Conservation (phyloP, 108 stramenopile species). For the Skeletonema menzelii region DNA sequence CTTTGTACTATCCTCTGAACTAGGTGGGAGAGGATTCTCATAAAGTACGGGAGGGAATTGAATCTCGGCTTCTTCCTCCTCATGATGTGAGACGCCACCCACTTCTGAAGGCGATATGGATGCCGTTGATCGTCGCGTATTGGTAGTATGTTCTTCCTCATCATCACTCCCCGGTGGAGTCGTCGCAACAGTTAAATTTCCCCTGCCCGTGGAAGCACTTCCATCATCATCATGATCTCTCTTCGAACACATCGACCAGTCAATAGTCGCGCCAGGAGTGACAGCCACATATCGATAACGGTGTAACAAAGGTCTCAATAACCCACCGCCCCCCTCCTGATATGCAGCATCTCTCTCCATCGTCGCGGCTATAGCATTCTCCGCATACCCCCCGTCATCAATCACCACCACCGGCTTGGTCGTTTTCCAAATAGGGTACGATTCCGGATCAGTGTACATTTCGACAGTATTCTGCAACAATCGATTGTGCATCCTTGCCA, state of each 20-base stretch:
- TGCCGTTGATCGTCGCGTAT: background rate
- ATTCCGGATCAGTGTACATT: conserved; percentile 84
- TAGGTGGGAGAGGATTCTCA: conserved; percentile 20
- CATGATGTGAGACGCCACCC: conserved; percentile 8
- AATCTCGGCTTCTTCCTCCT: conserved; percentile 16
- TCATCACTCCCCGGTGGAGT: conserved; percentile 40
- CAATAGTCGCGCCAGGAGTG: conserved; percentile 71
- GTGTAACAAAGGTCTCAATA: conserved; percentile 55
- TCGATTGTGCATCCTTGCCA: conserved; percentile 30
- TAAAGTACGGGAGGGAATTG: conserved; percentile 37
- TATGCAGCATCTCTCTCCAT: conserved; percentile 1
- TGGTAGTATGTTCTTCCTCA: conserved; percentile 22
- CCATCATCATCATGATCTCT: conserved; percentile 28
- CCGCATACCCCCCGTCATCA: conserved; percentile 24
- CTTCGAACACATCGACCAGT: conserved; percentile 21
- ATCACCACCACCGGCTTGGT: conserved; percentile 75
- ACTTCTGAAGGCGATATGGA: conserved; percentile 13
- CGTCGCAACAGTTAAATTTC: conserved; percentile 34
- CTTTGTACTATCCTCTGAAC: background rate
- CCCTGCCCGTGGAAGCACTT: conserved; percentile 24
- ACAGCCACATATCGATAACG: conserved; percentile 88
- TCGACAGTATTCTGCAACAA: conserved; percentile 63
- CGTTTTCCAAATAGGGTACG: conserved; percentile 89
- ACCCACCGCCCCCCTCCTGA: conserved; percentile 2
- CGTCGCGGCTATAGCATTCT: conserved; percentile 26